phyloP scores from a whole-genome alignment of 371 early-diverging fungal species.

The Rhizopus arrhizus region DNA sequence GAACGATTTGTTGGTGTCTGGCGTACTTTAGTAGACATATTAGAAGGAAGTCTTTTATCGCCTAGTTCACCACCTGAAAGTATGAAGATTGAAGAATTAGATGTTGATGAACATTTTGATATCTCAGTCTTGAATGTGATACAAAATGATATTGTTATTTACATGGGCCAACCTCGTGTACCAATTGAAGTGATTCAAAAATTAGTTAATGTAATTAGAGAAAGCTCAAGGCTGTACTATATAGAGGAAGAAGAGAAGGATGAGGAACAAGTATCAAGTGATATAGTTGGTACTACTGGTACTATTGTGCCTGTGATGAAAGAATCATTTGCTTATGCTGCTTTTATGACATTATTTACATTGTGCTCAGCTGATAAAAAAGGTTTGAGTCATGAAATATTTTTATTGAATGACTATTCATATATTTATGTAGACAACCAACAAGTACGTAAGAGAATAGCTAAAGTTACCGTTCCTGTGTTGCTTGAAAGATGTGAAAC shows the following conservation, averaged over 20 bases:
- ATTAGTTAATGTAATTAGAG: conserved; percentile 59
- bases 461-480: conserved; percentile 66
- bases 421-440: conserved; percentile 28
- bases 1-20: conserved; percentile 68
- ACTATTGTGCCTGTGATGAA: conserved; percentile 69
- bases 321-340: conserved; percentile 74
- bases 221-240: conserved; percentile 58
- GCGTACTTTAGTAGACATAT: conserved; percentile 66
- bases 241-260: conserved; percentile 36
- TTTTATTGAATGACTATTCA: not conserved
- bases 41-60: conserved; percentile 74
- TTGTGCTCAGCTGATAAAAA: conserved; percentile 62
- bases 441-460: conserved; percentile 62
- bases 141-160: conserved; percentile 67
- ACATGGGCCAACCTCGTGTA: conserved; percentile 71
- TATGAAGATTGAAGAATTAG: conserved; percentile 68
- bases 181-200: conserved; percentile 59
- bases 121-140: conserved; percentile 68
- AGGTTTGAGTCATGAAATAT: conserved; percentile 31
- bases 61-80: conserved; percentile 63
- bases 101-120: conserved; percentile 80
- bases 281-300: conserved; percentile 52
- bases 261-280: conserved; percentile 25
- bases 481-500: conserved; percentile 72
- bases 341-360: conserved; percentile 64